Evolutionary conservation across 441 rosid species (phyloP), one percentile per base, ranked within the genome.

Genomic region (Viola pubescens): DNA sequence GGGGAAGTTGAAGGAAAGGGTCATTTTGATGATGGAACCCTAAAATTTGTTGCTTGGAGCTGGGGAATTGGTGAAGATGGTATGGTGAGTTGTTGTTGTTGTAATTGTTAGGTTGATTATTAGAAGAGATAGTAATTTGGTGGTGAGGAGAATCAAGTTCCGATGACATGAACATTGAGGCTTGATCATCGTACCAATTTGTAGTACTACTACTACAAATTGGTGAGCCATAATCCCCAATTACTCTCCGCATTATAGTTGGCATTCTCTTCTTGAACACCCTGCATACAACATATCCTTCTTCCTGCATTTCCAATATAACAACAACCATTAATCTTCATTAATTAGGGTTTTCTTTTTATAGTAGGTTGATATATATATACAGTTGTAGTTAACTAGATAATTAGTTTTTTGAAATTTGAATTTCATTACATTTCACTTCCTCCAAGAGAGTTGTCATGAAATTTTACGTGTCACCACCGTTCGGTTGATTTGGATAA

Each of bases 281-380:
- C 77, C 99, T 84, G 55, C 99, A 94, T 9, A 94, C 99, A 47
- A 74, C 99, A 97, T 98, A 94, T 73, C 99, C 97, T 81, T 94
- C 99, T 82, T 94, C 99, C 84, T 94, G 94, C 34, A 26, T 26
- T 26, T 26, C 34, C 34, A 26, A 26, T 26, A 26, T 2, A 26
- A 26, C 34, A 26, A 26, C 34, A 26, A 26, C 19, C 19, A 26
- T 26, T 26, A 26, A 26, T 26, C 34, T 26, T 26, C 34, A 26
- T 26, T 26, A 26, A 26, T 26, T 26, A 26, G 34, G 34, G 34
- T 2, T 26, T 26, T 16, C 19, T 26, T 26, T 26, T 26, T 26
- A 26, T 26, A 26, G 34, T 26, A 26, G 34, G 34, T 26, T 26
- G 34, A 26, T 26, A 26, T 26, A 26, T 19, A 19, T 2, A 26